Evolutionary conservation across 2,329 filamentous ascomycete species (phyloP), one percentile per base, ranked within the genome.

Genomic region (Fusarium sp.): DNA sequence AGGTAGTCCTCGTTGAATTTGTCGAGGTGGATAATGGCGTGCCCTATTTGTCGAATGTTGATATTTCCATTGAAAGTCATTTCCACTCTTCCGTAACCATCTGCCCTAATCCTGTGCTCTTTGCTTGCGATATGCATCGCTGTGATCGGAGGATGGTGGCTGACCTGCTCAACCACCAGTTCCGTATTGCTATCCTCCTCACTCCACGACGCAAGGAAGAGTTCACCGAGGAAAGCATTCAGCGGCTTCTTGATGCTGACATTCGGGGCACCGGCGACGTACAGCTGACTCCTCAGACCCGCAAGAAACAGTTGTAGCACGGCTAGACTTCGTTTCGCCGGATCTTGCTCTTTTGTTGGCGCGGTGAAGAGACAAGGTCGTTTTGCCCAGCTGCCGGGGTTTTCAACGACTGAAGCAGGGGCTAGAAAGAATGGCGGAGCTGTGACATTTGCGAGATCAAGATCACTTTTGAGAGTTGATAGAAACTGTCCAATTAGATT

Each of bases 101-200:
- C 79, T 5, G 83, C 80, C 19, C 82, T 79, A 17, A 86, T 80
- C 11, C 81, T 80, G 54, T 82, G 76, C 14, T 79, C 75, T 17
- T 75, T 67, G 68, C 83, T 81, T 24, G 74, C 71, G 30, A 86
- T 81, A 72, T 83, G 83, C 75, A 85, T 84, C 3, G 84, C 83
- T 4, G 84, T 86, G 43, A 85, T 84, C 19, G 84, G 84, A 24
- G 84, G 84, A 71, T 86, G 84, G 62, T 86, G 84, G 67, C 80
- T 82, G 62, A 86, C 84, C 71, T 86, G 84, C 73, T 86, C 84
- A 30, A 70, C 59, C 5, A 71, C 69, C 22, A 83, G 78, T 7
- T 75, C 79, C 0, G 74, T 76, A 14, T 71, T 63, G 13, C 71
- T 72, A 22, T 56, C 43, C 0, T 37, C 50, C 22, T 80, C 76